phyloP scores from a whole-genome alignment of 331 rosid genomes.

The Ulmus americana region DNA sequence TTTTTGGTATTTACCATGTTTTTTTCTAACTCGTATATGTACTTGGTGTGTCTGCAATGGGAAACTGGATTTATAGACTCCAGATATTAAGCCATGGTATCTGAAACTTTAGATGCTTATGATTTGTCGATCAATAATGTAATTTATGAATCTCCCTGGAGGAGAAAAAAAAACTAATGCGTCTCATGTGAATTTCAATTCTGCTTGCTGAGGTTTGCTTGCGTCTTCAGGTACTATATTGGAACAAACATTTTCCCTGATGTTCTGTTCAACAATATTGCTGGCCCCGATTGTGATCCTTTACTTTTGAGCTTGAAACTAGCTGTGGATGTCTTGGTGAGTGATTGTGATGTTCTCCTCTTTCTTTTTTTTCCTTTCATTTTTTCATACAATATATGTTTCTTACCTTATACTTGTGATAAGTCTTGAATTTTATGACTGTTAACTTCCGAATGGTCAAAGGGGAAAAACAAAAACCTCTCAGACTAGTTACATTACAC shows the following conservation, averaged over 20 bases:
- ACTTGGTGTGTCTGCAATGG: not conserved
- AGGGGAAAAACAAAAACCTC: not conserved
- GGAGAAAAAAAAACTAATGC: too few relatives aligned
- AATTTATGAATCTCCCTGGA: conserved; percentile 9
- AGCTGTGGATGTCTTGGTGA: conserved; percentile 88
- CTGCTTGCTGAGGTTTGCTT: conserved; percentile 14
- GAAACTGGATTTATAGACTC: not conserved
- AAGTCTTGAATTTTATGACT: not conserved
- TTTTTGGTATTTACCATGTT: conserved; percentile 6
- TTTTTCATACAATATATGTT: not conserved
- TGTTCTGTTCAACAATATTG: conserved; percentile 79
- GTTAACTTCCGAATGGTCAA: not conserved
- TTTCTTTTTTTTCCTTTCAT: conserved; percentile 6
- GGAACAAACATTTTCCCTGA: conserved; percentile 81
- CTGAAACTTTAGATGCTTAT: not conserved
- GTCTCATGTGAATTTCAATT: not conserved
- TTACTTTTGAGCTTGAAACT: conserved; percentile 93
- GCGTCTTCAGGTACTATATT: conserved; percentile 56
- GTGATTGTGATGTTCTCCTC: conserved; percentile 30
- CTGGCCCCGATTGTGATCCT: conserved; percentile 92
- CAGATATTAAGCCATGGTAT: not conserved
- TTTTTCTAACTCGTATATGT: not conserved
- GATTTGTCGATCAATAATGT: conserved; percentile 8
- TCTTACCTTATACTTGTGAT: not conserved
- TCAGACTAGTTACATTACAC: too few relatives aligned